phyloP scores from a whole-genome alignment of 2,329 filamentous ascomycete genomes.

The Fusarium sp. region DNA sequence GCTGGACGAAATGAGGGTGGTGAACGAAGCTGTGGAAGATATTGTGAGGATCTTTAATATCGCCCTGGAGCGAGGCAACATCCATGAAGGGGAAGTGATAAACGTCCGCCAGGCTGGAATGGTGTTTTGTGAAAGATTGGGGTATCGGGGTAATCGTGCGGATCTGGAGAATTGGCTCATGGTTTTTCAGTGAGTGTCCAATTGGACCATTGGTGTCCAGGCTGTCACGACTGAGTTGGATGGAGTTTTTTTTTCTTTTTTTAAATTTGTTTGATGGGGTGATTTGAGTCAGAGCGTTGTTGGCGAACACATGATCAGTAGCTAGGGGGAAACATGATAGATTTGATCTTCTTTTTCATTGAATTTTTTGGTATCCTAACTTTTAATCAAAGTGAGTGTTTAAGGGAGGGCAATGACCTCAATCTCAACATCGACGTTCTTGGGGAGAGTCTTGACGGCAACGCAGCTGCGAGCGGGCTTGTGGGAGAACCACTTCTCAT shows the following conservation, averaged over 20 bases:
- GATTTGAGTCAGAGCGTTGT: not conserved
- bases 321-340: not conserved
- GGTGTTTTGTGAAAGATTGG: conserved; percentile 3
- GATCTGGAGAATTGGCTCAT: not conserved
- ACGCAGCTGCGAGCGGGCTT: conserved; percentile 91
- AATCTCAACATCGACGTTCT: conserved; percentile 87
- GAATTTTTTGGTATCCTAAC: not conserved
- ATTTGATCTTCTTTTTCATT: conserved; percentile 8
- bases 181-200: not conserved
- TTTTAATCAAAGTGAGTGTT: conserved; percentile 19
- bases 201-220: not conserved
- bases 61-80: not conserved
- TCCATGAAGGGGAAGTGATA: not conserved
- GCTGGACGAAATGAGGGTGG: not conserved
- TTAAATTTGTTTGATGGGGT: not conserved
- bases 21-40: not conserved
- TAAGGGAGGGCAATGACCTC: conserved; percentile 81
- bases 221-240: not conserved
- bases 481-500: conserved; percentile 81
- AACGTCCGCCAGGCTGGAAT: not conserved
- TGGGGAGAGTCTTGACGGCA: conserved; percentile 86
- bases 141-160: not conserved
- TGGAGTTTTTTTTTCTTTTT: too few species aligned
- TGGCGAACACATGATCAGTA: not conserved
- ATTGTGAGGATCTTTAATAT: not conserved